phyloP scores from a whole-genome alignment of 495 filamentous ascomycete species.

The Penicillium waksmanii region DNA sequence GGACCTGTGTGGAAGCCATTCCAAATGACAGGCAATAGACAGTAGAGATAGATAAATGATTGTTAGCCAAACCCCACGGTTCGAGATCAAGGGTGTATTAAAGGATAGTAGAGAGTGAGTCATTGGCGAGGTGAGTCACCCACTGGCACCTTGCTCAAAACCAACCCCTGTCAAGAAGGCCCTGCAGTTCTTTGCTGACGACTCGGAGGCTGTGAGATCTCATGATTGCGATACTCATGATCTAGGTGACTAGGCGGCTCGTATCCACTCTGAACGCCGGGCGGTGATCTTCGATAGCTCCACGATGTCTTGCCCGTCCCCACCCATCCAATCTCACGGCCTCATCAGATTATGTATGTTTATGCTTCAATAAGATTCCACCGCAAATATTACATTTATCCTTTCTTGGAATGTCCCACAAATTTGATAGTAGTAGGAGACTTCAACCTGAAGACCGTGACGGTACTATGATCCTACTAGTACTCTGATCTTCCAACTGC shows the following conservation, averaged over 20 bases:
- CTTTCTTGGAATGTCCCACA: no score
- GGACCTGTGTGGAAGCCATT: constrained; percentile 6
- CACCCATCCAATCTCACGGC: neutral
- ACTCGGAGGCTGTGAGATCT: neutral
- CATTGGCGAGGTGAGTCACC: neutral
- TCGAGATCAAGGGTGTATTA: neutral
- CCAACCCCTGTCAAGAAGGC: neutral
- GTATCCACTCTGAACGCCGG: neutral
- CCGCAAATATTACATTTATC: no score
- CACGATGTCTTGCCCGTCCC: neutral
- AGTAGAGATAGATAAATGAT: no score
- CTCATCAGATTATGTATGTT: no score
- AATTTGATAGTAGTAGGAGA: no score
- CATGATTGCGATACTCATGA: neutral
- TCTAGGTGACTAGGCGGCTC: neutral
- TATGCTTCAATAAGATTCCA: no score
- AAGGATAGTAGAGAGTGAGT: neutral
- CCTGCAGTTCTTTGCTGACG: no score
- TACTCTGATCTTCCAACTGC: neutral
- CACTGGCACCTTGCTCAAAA: neutral
- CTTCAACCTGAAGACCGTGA: no score
- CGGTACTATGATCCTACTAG: no score
- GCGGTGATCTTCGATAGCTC: neutral
- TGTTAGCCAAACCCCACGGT: neutral
- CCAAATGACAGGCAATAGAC: neutral